Conservation (phyloP, 805 yeast species). For the Metschnikowia baotianmanensis region DNA sequence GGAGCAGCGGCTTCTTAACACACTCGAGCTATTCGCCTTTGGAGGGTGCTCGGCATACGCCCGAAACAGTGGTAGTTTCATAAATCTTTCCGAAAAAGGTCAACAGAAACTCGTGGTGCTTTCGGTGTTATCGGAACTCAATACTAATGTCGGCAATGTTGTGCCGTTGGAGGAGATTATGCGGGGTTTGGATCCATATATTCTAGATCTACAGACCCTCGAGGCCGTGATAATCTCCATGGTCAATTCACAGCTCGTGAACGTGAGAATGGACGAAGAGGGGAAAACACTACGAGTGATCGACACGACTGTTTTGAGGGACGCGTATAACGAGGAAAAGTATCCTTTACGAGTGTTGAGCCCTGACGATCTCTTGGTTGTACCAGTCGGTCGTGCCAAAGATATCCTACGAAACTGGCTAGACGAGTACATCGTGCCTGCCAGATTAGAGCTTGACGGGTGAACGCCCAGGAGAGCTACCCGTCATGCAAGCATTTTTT, state of each 20-base stretch:
- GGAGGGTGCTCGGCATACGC: constrained; percentile 31
- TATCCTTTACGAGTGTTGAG: constrained; percentile 24
- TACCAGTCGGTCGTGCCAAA: constrained; percentile 20
- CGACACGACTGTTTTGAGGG: constrained; percentile 25
- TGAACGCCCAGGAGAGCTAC: too few relatives aligned
- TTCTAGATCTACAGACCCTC: constrained; percentile 9
- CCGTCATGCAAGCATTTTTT: too few relatives aligned
- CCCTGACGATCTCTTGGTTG: constrained; percentile 24
- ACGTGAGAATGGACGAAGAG: constrained; percentile 30
- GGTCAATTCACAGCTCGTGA: constrained; percentile 24
- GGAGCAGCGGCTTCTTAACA: constrained; percentile 17
- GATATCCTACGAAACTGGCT: constrained; percentile 25
- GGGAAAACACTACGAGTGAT: constrained; percentile 17
- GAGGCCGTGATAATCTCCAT: constrained; percentile 25
- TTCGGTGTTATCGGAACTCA: constrained; percentile 24
- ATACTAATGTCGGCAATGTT: constrained; percentile 23
- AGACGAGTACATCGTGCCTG: constrained; percentile 9
- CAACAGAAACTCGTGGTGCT: constrained; percentile 28
- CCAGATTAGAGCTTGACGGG: constrained; percentile 1
- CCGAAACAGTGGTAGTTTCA: constrained; percentile 17
- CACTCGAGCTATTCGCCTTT: constrained; percentile 39
- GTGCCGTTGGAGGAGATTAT: constrained; percentile 19
- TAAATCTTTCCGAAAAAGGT: constrained; percentile 16
- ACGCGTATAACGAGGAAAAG: constrained; percentile 28
- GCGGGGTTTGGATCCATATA: constrained; percentile 2